Evolutionary conservation across 2,329 filamentous ascomycete species (phyloP), one percentile per base, ranked within the genome.

Genomic region (Pseudogymnoascus sp.): DNA sequence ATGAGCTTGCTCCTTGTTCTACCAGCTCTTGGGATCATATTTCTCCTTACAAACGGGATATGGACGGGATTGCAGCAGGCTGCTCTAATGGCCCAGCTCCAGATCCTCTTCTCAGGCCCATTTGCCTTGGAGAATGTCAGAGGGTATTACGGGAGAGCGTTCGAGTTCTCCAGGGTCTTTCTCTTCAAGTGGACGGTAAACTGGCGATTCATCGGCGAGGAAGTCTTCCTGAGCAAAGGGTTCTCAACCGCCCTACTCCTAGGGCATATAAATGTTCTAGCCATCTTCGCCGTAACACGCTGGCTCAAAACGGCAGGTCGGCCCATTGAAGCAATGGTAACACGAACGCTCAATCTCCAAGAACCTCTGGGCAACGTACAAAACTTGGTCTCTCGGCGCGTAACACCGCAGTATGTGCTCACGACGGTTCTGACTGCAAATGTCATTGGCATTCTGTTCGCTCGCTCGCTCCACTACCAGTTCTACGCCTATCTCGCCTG

Each of bases 151-250:
- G 83, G 84, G 56, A 83, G 89, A 67, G 92, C 95, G 0, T 99
- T 99, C 73, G 92, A 99, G 77, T 82, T 99, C 64, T 92, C 90
- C 56, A 83, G 95, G 62, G 86, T 91, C 70, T 99, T 99, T 77
- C 82, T 96, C 70, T 97, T 93, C 80, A 92, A 93, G 77, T 99
- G 95, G 95, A 99, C 95, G 0, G 95, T 99, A 68, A 99, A 99
- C 76, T 99, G 95, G 95, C 87, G 93, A 62, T 97, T 97, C 74
- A 77, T 97, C n/a, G 88, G 89, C 15, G 92, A 97, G 75, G 84
- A 89, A 6, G 76, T 78, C 0, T 99, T 99, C 70, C 82, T 96
- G 56, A 88, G 86, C n/a, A 81, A 75, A 64, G 72, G 76, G 2
- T 90, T 90, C 70, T 83, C 87, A 15, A 68, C 82, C 11, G 73